Evolutionary conservation across 139 green algal genomes (phyloP), one percentile per base, ranked within the genome.

Genomic region (Cymbomonas tetramitiformis): DNA sequence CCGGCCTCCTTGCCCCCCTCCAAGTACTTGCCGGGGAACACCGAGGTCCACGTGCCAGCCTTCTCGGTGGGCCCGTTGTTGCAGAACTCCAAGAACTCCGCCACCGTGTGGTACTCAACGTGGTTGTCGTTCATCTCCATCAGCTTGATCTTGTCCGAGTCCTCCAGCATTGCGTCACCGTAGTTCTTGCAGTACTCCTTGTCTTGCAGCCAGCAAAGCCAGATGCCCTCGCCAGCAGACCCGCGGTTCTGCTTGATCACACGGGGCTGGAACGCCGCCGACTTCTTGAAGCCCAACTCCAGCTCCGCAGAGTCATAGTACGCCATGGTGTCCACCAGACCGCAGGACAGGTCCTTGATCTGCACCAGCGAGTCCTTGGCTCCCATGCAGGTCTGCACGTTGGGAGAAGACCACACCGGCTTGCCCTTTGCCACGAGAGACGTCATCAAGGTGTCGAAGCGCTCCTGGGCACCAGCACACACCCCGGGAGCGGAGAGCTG

Each of bases 241-340:
- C 66, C 66, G 24, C 66, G 44, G 48, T 67, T 73, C 48, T 67
- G 66, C 39, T 73, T 73, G 10, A 73, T n/a, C n/a, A 73, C 66
- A 6, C 66, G 51, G 8, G 51, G 21, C 9, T 38, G 29, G 6
- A 51, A 43, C 8, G 51, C 53, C 8, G 62, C 28, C 29, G 36
- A 61, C 32, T 56, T 71, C 38, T 39, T 34, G 46, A 73, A 73
- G 29, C 31, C 56, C 41, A 34, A 47, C 24, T 51, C 53, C 36
- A 68, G 61, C 41, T 32, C 46, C n/a, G 34, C 8, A 10, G 48
- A 47, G 19, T 65, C 64, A 39, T 62, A 58, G 62, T 73, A 73
- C 28, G 66, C 63, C 24, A 59, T 46, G 2, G 66, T 73, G 48
- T 73, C 66, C 18, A 29, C 3, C 62, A 73, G 28, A 26, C 66